phyloP scores from a whole-genome alignment of 2,329 filamentous ascomycete species.

The Sarocladiaceae sp. region DNA sequence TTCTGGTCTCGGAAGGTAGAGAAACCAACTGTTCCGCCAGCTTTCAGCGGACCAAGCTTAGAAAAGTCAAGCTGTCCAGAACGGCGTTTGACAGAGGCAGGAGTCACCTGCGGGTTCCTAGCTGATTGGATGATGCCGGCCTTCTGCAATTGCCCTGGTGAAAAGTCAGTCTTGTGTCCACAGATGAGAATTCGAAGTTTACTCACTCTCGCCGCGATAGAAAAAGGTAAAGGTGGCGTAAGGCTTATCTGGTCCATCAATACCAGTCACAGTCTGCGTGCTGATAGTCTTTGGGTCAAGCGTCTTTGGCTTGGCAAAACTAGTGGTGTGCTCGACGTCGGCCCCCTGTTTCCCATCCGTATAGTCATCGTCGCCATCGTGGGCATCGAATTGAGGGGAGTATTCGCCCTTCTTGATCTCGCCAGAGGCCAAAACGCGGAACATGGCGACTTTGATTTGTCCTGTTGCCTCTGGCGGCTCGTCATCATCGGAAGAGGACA shows the following conservation, averaged over 20 bases:
- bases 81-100: conserved; percentile 64
- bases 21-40: conserved; percentile 84
- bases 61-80: conserved; percentile 82
- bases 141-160: conserved; percentile 82
- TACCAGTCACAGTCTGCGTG: conserved; percentile 97
- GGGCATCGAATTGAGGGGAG: conserved; percentile 92
- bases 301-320: conserved; percentile 93
- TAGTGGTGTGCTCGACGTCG: conserved; percentile 93
- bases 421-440: conserved; percentile 87
- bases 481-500: conserved; percentile 71
- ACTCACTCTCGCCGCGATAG: conserved; percentile 83
- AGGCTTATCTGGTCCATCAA: conserved; percentile 91
- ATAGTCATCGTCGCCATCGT: conserved; percentile 73
- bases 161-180: conserved; percentile 15
- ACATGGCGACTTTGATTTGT: conserved; percentile 97
- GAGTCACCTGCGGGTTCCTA: conserved; percentile 57
- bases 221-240: conserved; percentile 98
- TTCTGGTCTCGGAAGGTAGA: conserved; percentile 75
- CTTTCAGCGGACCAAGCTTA: conserved; percentile 75
- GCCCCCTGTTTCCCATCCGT: conserved; percentile 50
- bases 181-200: not conserved
- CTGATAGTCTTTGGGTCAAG: conserved; percentile 96
- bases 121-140: conserved; percentile 75
- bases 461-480: conserved; percentile 90
- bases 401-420: conserved; percentile 98